Evolutionary conservation across 108 stramenopile genomes (phyloP).

Genomic region (Pseudonitzschia pungens): DNA sequence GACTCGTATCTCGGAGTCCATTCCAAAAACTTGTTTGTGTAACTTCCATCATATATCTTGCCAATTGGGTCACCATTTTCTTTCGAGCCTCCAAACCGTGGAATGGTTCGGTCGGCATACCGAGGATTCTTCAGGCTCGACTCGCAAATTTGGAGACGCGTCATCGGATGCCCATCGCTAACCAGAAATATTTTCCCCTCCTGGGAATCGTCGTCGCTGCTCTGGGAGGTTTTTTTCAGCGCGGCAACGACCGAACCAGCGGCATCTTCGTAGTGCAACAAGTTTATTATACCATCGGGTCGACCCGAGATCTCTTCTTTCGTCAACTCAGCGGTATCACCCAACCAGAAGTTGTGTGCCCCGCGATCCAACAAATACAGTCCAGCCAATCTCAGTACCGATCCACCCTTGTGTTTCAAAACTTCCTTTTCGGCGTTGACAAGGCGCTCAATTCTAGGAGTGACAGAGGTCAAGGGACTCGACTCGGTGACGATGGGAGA

Average conservation of each 20-base stretch:
- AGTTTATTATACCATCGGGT: slow-evolving; percentile 80
- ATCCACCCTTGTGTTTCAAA: slow-evolving; percentile 47
- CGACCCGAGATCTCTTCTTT: slow-evolving; percentile 63
- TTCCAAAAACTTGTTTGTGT: slow-evolving; percentile 59
- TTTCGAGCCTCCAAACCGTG: slow-evolving; percentile 51
- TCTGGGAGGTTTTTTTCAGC: slow-evolving; percentile 37
- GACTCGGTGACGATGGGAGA: slow-evolving; percentile 63
- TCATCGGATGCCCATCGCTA: slow-evolving; percentile 83
- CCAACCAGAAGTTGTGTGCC: slow-evolving; percentile 87
- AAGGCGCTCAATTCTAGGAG: slow-evolving; percentile 59
- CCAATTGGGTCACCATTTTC: slow-evolving; percentile 51
- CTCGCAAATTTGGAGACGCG: slow-evolving; percentile 77
- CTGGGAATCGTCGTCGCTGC: background rate
- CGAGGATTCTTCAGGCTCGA: slow-evolving; percentile 58
- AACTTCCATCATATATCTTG: slow-evolving; percentile 81
- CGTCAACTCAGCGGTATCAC: slow-evolving; percentile 21
- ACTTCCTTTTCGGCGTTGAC: slow-evolving; percentile 66
- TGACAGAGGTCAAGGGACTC: slow-evolving; percentile 43
- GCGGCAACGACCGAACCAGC: slow-evolving; percentile 72
- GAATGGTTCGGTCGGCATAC: slow-evolving; percentile 57
- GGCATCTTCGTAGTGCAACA: slow-evolving; percentile 90
- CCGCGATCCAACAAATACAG: slow-evolving; percentile 80
- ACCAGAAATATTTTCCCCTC: slow-evolving; percentile 61
- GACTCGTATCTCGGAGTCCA: slow-evolving; percentile 78
- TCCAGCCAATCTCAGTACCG: slow-evolving; percentile 72